phyloP scores from a whole-genome alignment of 371 early-diverging fungal genomes.

The Cladochytrium tenue region DNA sequence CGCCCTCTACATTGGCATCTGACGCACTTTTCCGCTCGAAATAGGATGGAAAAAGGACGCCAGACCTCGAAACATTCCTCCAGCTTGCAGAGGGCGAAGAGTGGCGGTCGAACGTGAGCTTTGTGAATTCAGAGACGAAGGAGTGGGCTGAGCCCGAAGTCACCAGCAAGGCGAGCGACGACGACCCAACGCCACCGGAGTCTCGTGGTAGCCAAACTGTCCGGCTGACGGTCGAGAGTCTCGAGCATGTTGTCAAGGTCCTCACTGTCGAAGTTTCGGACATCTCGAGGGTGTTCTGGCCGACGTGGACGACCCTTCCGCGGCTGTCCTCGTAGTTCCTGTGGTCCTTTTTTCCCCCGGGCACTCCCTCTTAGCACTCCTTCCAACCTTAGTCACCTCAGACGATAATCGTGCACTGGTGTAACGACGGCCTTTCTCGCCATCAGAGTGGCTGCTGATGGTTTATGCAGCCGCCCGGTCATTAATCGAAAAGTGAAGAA shows the following conservation, averaged over 20 bases:
- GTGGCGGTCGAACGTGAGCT: slow-evolving; percentile 20
- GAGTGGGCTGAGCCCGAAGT: not conserved
- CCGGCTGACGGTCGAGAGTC: slow-evolving; percentile 23
- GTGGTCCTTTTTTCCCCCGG: too few species aligned
- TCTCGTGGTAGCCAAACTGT: slow-evolving; percentile 17
- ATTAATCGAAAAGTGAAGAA: too few species aligned
- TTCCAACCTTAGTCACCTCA: too few species aligned
- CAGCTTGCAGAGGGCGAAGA: slow-evolving; percentile 47
- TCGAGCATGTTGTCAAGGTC: slow-evolving; percentile 29
- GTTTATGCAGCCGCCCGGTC: too few species aligned
- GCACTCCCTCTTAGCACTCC: too few species aligned
- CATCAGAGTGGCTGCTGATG: too few species aligned
- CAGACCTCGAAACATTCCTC: slow-evolving; percentile 29
- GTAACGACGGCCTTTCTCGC: too few species aligned
- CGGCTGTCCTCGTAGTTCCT: too few species aligned
- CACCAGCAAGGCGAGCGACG: slow-evolving; percentile 2
- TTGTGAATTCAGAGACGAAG: slow-evolving; percentile 8
- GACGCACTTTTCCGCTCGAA: slow-evolving; percentile 32
- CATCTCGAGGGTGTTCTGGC: not conserved
- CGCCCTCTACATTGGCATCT: too few species aligned
- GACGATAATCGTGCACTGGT: too few species aligned
- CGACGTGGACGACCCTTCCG: not conserved
- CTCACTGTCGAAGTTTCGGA: slow-evolving; percentile 23
- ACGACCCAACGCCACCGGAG: not conserved
- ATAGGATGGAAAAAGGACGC: slow-evolving; percentile 45